Evolutionary conservation across 768 basidiomycete species (phyloP).

Genomic region (Amanita phalloides): DNA sequence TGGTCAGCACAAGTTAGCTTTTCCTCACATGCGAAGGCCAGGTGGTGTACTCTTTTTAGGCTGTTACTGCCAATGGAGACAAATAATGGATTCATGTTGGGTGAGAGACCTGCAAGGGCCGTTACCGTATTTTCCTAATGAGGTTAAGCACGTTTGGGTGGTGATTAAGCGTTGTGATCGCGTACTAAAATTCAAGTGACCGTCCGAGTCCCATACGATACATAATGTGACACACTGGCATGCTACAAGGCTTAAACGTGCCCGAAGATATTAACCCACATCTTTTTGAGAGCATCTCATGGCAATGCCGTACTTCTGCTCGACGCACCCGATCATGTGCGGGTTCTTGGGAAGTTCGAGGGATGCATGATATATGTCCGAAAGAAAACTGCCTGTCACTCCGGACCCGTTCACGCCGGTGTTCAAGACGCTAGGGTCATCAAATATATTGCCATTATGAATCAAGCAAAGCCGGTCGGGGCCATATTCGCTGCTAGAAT

Average conservation of each 20-base stretch:
- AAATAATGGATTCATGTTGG: no score
- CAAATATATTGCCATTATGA: neutral
- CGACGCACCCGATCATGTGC: neutral
- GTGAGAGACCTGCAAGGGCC: neutral
- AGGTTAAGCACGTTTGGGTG: neutral
- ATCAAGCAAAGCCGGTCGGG: neutral
- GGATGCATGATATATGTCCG: neutral
- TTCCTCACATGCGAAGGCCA: neutral
- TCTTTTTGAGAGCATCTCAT: neutral
- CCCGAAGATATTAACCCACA: neutral
- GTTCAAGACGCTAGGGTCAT: neutral
- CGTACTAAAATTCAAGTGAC: conserved; percentile 1
- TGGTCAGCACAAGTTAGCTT: neutral
- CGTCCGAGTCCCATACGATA: neutral
- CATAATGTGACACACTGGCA: neutral
- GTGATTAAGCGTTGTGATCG: conserved; percentile 3
- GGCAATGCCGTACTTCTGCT: neutral
- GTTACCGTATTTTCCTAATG: neutral
- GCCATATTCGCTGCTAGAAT: neutral
- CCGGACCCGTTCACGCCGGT: neutral
- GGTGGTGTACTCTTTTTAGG: no score
- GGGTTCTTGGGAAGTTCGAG: neutral
- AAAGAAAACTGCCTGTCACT: neutral
- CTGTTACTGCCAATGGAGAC: no score
- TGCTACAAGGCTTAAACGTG: neutral